Percentiles rank a stretch among this genome's conserved stretches.
Conservation (phyloP, 106 monocot genomes). For the Dendrobium huoshanense region DNA sequence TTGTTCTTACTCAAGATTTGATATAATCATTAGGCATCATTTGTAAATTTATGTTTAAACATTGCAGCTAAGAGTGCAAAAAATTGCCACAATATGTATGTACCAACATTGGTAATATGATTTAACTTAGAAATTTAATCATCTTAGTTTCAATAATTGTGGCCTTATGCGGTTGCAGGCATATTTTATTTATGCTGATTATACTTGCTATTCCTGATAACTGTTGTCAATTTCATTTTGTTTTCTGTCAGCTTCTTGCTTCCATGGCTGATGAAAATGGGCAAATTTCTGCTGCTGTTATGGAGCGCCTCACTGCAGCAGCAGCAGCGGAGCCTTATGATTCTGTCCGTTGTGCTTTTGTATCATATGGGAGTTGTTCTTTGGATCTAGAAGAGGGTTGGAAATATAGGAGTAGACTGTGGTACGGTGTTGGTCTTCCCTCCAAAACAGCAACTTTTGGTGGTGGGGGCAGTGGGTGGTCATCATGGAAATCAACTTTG, state of each 20-base stretch:
- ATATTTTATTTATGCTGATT: conserved; percentile 2
- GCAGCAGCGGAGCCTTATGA: conserved; percentile 98
- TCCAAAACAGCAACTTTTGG: conserved; percentile 40
- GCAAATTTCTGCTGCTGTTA: conserved; percentile 89
- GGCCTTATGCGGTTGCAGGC: too few relatives aligned
- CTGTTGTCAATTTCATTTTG: not conserved
- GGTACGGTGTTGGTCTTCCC: conserved; percentile 96
- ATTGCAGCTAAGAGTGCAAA: not conserved
- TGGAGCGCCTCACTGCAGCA: conserved; percentile 96
- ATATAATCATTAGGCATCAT: not conserved
- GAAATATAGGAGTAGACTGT: conserved; percentile 83
- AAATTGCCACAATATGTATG: not conserved
- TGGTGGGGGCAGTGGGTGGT: conserved; percentile 93
- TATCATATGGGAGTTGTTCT: conserved; percentile 85
- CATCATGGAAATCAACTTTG: conserved; percentile 63
- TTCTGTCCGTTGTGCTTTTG: conserved; percentile 90
- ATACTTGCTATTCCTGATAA: not conserved
- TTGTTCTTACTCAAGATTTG: not conserved
- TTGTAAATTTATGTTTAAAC: not conserved
- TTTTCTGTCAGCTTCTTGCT: conserved; percentile 65
- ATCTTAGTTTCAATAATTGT: not conserved
- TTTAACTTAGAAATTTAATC: not conserved
- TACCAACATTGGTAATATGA: not conserved
- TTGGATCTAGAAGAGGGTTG: conserved; percentile 80
- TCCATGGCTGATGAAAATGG: conserved; percentile 99